A percentile compares a stretch with the other conserved stretches of the same genome.
These are phyloP conservation scores for Datura wrightii DNA, from an alignment of 257 asterid species.

Conservation along the genomic window DNA sequence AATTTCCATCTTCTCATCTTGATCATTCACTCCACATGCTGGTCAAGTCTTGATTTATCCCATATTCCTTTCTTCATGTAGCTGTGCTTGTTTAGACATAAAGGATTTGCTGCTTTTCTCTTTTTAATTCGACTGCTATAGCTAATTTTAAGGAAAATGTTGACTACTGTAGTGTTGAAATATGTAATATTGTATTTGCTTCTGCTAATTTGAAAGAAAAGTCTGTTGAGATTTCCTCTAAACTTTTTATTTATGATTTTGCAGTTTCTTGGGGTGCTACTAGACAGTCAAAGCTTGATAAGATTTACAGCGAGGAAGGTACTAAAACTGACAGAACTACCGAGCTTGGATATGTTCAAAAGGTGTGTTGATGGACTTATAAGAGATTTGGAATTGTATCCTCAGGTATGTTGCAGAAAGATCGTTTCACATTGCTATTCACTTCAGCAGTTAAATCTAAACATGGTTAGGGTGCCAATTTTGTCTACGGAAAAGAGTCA, in stretches of 20 bases:
- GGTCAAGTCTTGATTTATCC: neutral
- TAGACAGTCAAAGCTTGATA: constrained; percentile 58
- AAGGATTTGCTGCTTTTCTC: neutral
- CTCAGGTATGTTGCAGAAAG: constrained; percentile 62
- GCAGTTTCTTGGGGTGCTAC: constrained; percentile 76
- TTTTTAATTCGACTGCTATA: neutral
- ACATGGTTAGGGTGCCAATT: constrained; percentile 20
- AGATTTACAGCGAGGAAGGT: constrained; percentile 73
- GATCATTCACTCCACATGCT: neutral
- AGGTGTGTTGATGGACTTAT: constrained; percentile 62
- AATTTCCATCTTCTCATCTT: neutral
- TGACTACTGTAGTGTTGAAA: neutral
- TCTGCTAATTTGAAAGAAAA: neutral
- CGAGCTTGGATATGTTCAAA: constrained; percentile 59
- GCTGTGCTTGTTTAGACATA: neutral
- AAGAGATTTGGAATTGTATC: constrained; percentile 71
- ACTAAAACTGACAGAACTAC: constrained; percentile 60
- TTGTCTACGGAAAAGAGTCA: neutral
- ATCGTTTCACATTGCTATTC: constrained; percentile 33
- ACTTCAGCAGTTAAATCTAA: constrained; percentile 1
- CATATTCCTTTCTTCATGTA: neutral
- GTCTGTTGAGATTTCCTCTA: neutral
- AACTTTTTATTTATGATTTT: constrained; percentile 36
- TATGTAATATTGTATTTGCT: neutral
- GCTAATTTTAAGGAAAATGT: neutral